A percentile compares a stretch with the other conserved stretches of the same genome.
Evolutionary conservation across 495 filamentous ascomycete species (phyloP).

Genomic region (Pseudotulostoma volvatum): DNA sequence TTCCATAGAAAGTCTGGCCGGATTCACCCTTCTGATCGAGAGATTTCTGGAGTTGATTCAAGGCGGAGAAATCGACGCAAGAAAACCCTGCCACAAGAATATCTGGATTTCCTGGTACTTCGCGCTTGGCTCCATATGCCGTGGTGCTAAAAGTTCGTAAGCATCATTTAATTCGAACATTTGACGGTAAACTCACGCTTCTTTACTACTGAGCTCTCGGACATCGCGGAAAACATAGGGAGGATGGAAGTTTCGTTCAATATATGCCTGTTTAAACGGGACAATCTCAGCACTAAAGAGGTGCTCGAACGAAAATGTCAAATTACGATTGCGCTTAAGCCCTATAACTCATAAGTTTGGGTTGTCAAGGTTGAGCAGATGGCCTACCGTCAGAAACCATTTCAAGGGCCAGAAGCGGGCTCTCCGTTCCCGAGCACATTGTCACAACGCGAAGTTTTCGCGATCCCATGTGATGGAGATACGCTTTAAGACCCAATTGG

Average conservation of each 20-base stretch:
- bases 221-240: conserved; percentile 55
- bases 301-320: conserved; percentile 37
- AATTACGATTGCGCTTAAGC: neutral
- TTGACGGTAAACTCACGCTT: conserved; percentile 36
- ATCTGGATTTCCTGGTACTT: conserved; percentile 45
- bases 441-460: conserved; percentile 48
- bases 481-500: conserved; percentile 15
- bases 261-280: conserved; percentile 64
- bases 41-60: conserved; percentile 23
- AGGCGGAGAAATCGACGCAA: conserved; percentile 52
- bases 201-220: conserved; percentile 34
- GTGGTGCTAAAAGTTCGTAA: conserved; percentile 20
- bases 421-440: conserved; percentile 73
- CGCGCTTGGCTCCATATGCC: conserved; percentile 44
- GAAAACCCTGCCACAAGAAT: conserved; percentile 60
- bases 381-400: conserved; percentile 31
- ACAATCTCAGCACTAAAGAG: conserved; percentile 68
- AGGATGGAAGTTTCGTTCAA: conserved; percentile 54
- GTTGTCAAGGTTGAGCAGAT: neutral
- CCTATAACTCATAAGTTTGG: neutral
- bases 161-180: neutral
- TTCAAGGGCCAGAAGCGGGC: conserved; percentile 51
- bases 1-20: conserved; percentile 47
- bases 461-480: conserved; percentile 21
- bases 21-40: conserved; percentile 48